Evolutionary conservation across 169 alveolate species (phyloP).

Genomic region (Eimeria zaria): DNA sequence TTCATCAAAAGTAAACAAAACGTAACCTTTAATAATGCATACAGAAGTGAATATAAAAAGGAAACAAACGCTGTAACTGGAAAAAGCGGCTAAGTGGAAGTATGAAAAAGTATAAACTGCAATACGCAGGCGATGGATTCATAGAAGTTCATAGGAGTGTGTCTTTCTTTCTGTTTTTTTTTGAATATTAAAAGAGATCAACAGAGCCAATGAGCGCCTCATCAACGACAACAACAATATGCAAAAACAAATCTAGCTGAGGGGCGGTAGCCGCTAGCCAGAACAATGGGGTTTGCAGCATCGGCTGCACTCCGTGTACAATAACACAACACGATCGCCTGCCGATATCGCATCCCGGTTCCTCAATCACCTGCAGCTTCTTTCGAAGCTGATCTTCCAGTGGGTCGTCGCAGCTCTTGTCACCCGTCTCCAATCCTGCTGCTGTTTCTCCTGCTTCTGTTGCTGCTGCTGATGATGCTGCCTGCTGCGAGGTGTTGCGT

Average conservation of each 20-base stretch:
- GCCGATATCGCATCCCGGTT: constrained; percentile 7
- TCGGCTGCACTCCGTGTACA: constrained; percentile 79
- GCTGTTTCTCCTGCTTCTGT: background rate
- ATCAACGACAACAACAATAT: constrained; percentile 66
- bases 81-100: background rate
- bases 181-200: background rate
- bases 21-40: background rate
- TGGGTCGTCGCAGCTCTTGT: background rate
- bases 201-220: constrained; percentile 69
- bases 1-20: no score
- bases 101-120: background rate
- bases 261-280: constrained; percentile 79
- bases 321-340: constrained; percentile 65
- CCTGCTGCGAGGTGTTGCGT: background rate
- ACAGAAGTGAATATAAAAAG: background rate
- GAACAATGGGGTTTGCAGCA: constrained; percentile 76
- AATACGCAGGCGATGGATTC: no score
- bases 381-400: constrained; percentile 1
- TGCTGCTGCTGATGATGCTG: background rate
- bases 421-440: no score
- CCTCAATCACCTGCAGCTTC: constrained; percentile 32
- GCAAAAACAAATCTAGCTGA: constrained; percentile 70
- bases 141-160: background rate
- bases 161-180: background rate
- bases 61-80: background rate